Conservation (phyloP, 768 basidiomycete genomes). For the Pseudohyphozyma bogoriensis region DNA sequence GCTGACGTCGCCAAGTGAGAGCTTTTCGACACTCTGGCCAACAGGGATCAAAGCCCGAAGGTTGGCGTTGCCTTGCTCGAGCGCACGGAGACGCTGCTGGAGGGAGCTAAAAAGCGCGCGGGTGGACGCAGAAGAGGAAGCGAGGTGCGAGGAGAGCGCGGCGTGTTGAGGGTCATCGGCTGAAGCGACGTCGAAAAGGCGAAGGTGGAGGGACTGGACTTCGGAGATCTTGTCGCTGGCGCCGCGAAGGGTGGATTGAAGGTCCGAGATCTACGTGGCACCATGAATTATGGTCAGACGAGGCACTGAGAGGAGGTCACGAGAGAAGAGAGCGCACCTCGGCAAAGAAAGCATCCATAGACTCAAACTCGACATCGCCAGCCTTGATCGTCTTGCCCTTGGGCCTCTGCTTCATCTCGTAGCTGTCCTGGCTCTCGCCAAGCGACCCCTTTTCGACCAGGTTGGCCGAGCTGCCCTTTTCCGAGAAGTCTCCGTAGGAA, state of each 20-base stretch:
- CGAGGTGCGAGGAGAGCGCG: slow-evolving; percentile 26
- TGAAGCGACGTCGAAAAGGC: slow-evolving; percentile 30
- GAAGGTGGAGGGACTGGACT: slow-evolving; percentile 30
- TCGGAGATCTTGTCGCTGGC: slow-evolving; percentile 16
- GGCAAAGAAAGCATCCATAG: slow-evolving; percentile 15
- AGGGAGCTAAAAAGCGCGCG: slow-evolving; percentile 35
- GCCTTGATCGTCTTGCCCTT: slow-evolving; percentile 1
- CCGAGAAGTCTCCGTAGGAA: too few species aligned
- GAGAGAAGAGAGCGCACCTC: slow-evolving; percentile 2
- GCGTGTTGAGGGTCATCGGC: slow-evolving; percentile 26
- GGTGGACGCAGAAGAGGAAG: slow-evolving; percentile 1
- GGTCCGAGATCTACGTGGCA: slow-evolving; percentile 11
- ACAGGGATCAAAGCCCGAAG: slow-evolving; percentile 33
- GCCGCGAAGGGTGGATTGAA: slow-evolving; percentile 9
- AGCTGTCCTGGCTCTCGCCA: too few species aligned
- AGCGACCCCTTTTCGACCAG: too few species aligned
- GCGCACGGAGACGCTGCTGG: slow-evolving; percentile 36
- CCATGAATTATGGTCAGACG: neutral
- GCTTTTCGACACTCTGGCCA: slow-evolving; percentile 16
- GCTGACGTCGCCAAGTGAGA: slow-evolving; percentile 17
- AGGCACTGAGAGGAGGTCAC: fast-evolving
- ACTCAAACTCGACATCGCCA: slow-evolving; percentile 13
- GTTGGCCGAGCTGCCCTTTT: too few species aligned
- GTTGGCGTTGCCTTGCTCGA: slow-evolving; percentile 41
- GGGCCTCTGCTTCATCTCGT: too few species aligned